phyloP scores from a whole-genome alignment of 208 protist genomes.

The Acanthamoeba triangularis region DNA sequence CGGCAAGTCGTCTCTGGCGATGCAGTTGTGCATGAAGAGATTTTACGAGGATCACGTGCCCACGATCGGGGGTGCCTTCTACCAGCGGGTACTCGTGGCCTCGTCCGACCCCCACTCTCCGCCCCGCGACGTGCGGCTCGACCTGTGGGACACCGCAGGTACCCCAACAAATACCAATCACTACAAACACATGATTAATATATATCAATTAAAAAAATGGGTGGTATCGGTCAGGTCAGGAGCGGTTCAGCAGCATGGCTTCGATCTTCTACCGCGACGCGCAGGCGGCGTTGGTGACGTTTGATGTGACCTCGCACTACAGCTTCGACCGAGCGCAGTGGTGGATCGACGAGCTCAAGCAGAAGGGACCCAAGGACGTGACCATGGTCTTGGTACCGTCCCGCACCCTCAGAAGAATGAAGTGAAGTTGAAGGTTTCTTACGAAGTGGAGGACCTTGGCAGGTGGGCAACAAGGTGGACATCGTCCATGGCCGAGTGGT shows the following conservation, averaged over 20 bases:
- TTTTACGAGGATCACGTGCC: conserved; percentile 8
- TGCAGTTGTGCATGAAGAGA: neutral
- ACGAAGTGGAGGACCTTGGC: neutral
- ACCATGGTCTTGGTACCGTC: neutral
- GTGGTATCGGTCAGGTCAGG: no score
- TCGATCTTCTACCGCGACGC: neutral
- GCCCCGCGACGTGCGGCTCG: neutral
- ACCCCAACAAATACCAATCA: no score
- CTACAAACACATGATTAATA: no score
- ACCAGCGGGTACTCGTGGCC: neutral
- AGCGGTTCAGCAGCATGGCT: neutral
- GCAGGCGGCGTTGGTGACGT: neutral
- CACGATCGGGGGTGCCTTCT: neutral
- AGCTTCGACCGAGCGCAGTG: conserved; percentile 34
- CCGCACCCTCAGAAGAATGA: no score
- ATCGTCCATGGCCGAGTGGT: neutral
- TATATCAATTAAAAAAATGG: no score
- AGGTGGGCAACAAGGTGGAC: conserved; percentile 54
- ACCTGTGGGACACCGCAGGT: conserved; percentile 30
- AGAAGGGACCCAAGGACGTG: neutral
- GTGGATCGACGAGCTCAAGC: conserved; percentile 18
- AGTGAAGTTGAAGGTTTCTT: neutral
- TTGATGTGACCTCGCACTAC: conserved; percentile 3
- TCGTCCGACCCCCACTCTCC: neutral
- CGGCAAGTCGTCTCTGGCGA: neutral